phyloP scores from a whole-genome alignment of 257 asterid genomes.

The Cynanchum wilfordii region DNA sequence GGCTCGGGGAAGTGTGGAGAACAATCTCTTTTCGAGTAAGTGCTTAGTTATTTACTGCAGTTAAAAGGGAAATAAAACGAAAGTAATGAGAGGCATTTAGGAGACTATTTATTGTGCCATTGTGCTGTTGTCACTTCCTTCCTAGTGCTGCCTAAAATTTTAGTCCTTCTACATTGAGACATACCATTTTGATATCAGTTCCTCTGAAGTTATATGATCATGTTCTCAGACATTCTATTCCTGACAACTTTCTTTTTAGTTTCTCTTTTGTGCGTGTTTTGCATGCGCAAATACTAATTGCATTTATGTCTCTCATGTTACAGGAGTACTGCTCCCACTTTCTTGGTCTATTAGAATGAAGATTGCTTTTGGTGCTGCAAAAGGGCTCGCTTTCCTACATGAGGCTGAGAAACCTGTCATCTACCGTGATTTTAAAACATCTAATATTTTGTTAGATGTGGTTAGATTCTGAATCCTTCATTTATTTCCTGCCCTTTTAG shows the following conservation, averaged over 20 bases:
- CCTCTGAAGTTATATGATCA: neutral
- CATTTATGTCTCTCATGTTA: neutral
- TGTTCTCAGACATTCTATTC: neutral
- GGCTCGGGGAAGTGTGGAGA: slow-evolving; percentile 74
- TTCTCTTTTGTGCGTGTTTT: neutral
- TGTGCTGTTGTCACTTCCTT: slow-evolving; percentile 1
- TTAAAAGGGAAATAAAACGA: neutral
- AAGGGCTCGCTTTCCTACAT: slow-evolving; percentile 86
- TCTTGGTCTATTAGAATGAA: slow-evolving; percentile 86
- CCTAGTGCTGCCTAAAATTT: neutral
- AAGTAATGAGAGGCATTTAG: neutral
- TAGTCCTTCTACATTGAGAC: neutral
- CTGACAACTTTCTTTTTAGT: neutral
- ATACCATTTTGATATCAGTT: neutral
- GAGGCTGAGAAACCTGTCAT: slow-evolving; percentile 91
- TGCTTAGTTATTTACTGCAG: neutral
- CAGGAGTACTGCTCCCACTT: slow-evolving; percentile 86
- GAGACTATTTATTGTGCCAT: neutral
- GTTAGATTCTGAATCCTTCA: slow-evolving; percentile 26
- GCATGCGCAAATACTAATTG: neutral
- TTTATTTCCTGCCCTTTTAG: neutral
- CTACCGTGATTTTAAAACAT: slow-evolving; percentile 88
- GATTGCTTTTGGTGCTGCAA: slow-evolving; percentile 83
- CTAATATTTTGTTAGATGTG: slow-evolving; percentile 72
- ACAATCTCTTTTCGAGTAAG: slow-evolving; percentile 69